These are phyloP conservation scores for Termitomyces sp. DNA, from an alignment of 768 basidiomycete genomes.

Conservation along the genomic window DNA sequence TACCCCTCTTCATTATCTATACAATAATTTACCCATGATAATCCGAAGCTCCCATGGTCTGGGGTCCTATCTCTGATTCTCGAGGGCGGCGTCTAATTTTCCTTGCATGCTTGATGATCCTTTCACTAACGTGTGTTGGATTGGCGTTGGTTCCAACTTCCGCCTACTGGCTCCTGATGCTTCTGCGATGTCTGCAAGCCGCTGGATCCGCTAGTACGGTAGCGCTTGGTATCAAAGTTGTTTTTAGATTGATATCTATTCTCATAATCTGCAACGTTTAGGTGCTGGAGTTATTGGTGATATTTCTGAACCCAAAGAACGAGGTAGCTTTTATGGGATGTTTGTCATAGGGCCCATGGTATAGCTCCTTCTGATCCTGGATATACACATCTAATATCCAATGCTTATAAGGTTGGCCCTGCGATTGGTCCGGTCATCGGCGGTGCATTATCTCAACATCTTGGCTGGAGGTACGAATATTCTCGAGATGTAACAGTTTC, in stretches of 20 bases:
- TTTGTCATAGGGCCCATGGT: constrained; percentile 65
- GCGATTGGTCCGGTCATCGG: constrained; percentile 54
- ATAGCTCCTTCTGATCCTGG: background rate
- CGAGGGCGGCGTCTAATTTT: constrained; percentile 61
- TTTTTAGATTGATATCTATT: background rate
- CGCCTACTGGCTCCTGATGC: constrained; percentile 73
- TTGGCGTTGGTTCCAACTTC: constrained; percentile 42
- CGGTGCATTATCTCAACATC: constrained; percentile 47
- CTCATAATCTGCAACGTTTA: constrained; percentile 12
- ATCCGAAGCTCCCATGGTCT: constrained; percentile 52
- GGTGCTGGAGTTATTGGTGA: constrained; percentile 78
- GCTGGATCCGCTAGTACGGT: constrained; percentile 76
- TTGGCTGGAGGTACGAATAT: constrained; percentile 55
- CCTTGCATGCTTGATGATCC: constrained; percentile 55
- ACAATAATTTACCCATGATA: background rate
- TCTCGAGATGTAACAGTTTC: background rate
- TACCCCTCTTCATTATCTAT: constrained; percentile 15
- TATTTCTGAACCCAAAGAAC: constrained; percentile 64
- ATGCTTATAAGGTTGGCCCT: constrained; percentile 46
- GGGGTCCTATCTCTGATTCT: constrained; percentile 67
- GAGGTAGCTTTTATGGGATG: constrained; percentile 70
- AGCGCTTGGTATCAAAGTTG: constrained; percentile 49
- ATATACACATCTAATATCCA: constrained; percentile 2
- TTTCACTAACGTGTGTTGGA: constrained; percentile 62
- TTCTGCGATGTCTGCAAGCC: constrained; percentile 78